phyloP scores from a whole-genome alignment of 2,329 filamentous ascomycete genomes.

The Microdochium bolleyi region DNA sequence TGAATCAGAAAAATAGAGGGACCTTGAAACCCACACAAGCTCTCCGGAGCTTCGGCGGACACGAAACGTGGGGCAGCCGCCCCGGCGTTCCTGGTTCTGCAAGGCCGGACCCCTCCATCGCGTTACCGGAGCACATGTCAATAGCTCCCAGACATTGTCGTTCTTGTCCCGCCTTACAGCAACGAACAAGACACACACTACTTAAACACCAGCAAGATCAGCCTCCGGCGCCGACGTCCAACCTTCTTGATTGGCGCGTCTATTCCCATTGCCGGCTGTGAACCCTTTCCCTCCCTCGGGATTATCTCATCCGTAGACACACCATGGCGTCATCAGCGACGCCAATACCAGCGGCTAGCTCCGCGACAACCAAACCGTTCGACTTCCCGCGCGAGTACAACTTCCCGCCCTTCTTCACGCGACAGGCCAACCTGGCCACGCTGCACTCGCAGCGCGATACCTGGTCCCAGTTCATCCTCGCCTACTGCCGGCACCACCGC shows the following conservation, averaged over 20 bases:
- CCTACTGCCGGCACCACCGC: constrained; percentile 73
- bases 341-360: constrained; percentile 1
- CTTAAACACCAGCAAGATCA: neutral
- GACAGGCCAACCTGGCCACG: constrained; percentile 66
- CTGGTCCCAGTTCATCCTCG: constrained; percentile 79
- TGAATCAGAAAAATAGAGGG: too few species aligned
- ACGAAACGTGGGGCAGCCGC: too few species aligned
- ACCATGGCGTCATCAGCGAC: neutral
- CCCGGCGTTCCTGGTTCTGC: too few species aligned
- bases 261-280: too few species aligned
- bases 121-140: neutral
- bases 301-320: too few species aligned
- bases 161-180: neutral
- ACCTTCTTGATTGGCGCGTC: too few species aligned
- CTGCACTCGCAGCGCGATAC: constrained; percentile 70
- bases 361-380: constrained; percentile 26
- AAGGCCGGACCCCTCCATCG: too few species aligned
- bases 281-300: too few species aligned
- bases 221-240: too few species aligned
- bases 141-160: neutral
- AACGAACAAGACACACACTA: neutral
- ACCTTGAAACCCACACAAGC: too few species aligned
- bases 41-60: too few species aligned
- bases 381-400: constrained; percentile 57
- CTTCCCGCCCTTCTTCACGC: constrained; percentile 82